Percentiles rank a stretch among this genome's conserved stretches.
phyloP scores from a whole-genome alignment of 331 rosid genomes.

The Quercus tomentella region DNA sequence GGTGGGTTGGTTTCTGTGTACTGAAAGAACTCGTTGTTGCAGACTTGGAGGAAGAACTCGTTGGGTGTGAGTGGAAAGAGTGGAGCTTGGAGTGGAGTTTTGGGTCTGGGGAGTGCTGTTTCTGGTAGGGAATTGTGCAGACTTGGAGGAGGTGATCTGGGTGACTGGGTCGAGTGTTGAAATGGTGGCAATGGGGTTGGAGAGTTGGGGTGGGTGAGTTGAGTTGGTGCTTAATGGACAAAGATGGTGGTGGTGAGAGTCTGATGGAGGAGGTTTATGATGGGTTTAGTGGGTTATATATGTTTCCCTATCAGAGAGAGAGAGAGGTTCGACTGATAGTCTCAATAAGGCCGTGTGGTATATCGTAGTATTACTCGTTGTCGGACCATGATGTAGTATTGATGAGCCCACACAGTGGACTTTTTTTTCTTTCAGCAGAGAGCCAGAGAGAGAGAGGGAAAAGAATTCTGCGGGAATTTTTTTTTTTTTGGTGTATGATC shows the following conservation, averaged over 20 bases:
- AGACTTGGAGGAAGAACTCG: slow-evolving; percentile 81
- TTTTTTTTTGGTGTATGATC: too few species aligned
- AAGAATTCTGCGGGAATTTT: too few species aligned
- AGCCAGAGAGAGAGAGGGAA: too few species aligned
- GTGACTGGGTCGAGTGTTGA: slow-evolving; percentile 20
- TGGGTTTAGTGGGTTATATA: too few species aligned
- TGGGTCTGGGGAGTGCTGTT: slow-evolving; percentile 27
- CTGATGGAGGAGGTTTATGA: too few species aligned
- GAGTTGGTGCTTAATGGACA: neutral
- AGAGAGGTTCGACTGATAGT: too few species aligned
- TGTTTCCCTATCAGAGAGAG: too few species aligned
- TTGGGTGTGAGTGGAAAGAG: slow-evolving; percentile 51
- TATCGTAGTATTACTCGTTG: too few species aligned
- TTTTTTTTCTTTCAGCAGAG: too few species aligned
- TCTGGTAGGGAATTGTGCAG: slow-evolving; percentile 15
- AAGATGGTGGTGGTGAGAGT: slow-evolving; percentile 4
- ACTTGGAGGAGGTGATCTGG: slow-evolving; percentile 55
- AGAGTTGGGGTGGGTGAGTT: neutral
- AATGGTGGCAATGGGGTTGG: neutral
- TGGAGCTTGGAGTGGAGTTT: slow-evolving; percentile 56
- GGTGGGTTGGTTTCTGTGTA: slow-evolving; percentile 31
- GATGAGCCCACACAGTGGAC: too few species aligned
- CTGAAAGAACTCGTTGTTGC: slow-evolving; percentile 60
- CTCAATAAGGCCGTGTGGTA: too few species aligned
- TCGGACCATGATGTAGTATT: too few species aligned